Evolutionary conservation across 257 asterid species (phyloP), one percentile per base, ranked within the genome.

Genomic region (Gentiana straminea): DNA sequence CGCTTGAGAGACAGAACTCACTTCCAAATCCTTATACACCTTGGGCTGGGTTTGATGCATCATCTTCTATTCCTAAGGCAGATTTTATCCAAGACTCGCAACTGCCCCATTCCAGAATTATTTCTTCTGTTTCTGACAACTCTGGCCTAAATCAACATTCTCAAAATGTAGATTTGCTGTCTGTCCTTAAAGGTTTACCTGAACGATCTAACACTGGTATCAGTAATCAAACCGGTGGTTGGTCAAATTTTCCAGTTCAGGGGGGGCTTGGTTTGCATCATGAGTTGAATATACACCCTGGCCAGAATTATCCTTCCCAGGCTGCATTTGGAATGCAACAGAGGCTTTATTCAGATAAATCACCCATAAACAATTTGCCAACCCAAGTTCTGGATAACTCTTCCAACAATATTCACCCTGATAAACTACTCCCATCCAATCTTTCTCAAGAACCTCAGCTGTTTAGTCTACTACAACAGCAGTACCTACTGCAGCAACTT

Each of bases 381-480:
- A 70, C 86, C 54, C 85, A 79, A 61, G 66, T 83, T 12, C 3
- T 77, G 65, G 93, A 77, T 62, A 87, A 79, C 67, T 66, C 78
- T 65, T 51, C 89, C 54, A 73, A 69, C 62, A 54, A 76, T 62
- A 77, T 73, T 64, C 68, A 82, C 50, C 57, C 86, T 7, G 97
- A 89, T 47, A 82, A 73, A 49, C 71, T 75, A 55, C 74, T 77
- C 35, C 33, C 84, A 44, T 63, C 95, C 62, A 80, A 81, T 59
- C 49, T 79, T 12, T 58, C 94, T 63, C 95, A 92, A 66, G 97
- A 92, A 66, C 94, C 90, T 7, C 99, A 85, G 59, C 57, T 87
- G 34, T 59, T 86, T 37, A 79, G 77, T 75, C 65, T 92, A 77
- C 74, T 86, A 72, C 99, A 89, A 64, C 95, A 92, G 59, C 97